Percentiles rank a stretch among this genome's conserved stretches.
Evolutionary conservation across 257 asterid genomes (phyloP).

Genomic region (Nicotiana otophora): DNA sequence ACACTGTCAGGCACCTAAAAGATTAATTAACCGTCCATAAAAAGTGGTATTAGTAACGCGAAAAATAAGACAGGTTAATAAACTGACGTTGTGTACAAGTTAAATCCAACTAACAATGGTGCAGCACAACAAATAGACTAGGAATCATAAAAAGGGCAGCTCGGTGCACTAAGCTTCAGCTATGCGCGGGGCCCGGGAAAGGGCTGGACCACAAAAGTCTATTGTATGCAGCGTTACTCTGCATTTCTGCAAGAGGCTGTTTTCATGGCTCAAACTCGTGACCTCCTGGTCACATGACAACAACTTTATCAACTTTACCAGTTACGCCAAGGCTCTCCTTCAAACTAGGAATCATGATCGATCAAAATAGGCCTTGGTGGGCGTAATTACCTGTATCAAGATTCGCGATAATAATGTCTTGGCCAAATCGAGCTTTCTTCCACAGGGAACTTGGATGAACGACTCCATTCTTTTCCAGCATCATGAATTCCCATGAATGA

Average conservation of each 20-base stretch:
- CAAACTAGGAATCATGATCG: not conserved
- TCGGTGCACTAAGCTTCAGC: too few species aligned
- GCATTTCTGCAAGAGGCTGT: too few species aligned
- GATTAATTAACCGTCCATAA: not conserved
- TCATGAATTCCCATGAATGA: conserved; percentile 69
- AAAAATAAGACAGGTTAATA: not conserved
- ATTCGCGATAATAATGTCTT: conserved; percentile 56
- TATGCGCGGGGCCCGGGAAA: too few species aligned
- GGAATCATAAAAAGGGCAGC: too few species aligned
- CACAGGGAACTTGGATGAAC: conserved; percentile 39
- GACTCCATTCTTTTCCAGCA: conserved; percentile 35
- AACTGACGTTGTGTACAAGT: not conserved
- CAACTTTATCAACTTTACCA: too few species aligned
- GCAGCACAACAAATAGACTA: not conserved
- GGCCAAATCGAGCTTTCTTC: conserved; percentile 54
- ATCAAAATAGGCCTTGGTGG: not conserved
- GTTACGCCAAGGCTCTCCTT: too few species aligned
- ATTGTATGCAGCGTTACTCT: too few species aligned
- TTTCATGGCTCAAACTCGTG: too few species aligned
- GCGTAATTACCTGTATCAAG: conserved; percentile 52
- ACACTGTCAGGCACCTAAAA: not conserved
- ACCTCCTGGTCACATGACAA: too few species aligned
- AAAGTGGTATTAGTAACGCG: not conserved
- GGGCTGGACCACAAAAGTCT: too few species aligned
- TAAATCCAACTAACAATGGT: not conserved